Evolutionary conservation across 2,329 filamentous ascomycete genomes (phyloP), one percentile per base, ranked within the genome.

Genomic region (Furcasterigmium sp.): DNA sequence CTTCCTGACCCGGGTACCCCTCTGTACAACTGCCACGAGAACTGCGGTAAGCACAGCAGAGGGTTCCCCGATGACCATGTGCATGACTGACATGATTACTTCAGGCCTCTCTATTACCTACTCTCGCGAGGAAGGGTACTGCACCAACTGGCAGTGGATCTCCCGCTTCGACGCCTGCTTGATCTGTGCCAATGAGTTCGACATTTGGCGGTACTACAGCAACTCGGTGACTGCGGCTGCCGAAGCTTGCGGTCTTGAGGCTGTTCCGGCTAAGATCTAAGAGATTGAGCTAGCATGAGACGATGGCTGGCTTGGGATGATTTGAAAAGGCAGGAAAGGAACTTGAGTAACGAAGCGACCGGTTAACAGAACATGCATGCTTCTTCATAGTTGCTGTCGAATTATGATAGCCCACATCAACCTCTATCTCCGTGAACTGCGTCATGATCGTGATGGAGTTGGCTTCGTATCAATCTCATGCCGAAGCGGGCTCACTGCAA

Each of bases 11-110:
- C 38, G 13, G 38, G 38, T 18, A 64, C 64, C 5, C 61, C 69
- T 5, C 48, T 58, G 7, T 74, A 68, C 52, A 58, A 73, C 34
- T 77, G 73, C 56, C 72, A 76, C 49, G 63, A 67, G 50, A 67
- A 68, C 55, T 76, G 72, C 58, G 72, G 72, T 74, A 58, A 46
- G 66, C 57, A n/a, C 8, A 17, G 9, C 5, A 4, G 8, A 3
- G n/a, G n/a, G n/a, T n/a, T 29, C 3, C 10, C 21, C 4, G 18
- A 19, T 26, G 4, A n/a, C 9, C n/a, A n/a, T n/a, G 14, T 13
- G 3, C 30, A 11, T 3, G 1, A 10, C 29, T 37, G 26, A 30
- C 20, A 17, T 35, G 45, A 46, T 36, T 15, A 10, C 14, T 40
- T 18, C 14, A 60, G 54, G 57, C 39, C 53, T 57, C 34, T 63